Conservation (phyloP, 163 green algal genomes). For the Scenedesmus sp. region DNA sequence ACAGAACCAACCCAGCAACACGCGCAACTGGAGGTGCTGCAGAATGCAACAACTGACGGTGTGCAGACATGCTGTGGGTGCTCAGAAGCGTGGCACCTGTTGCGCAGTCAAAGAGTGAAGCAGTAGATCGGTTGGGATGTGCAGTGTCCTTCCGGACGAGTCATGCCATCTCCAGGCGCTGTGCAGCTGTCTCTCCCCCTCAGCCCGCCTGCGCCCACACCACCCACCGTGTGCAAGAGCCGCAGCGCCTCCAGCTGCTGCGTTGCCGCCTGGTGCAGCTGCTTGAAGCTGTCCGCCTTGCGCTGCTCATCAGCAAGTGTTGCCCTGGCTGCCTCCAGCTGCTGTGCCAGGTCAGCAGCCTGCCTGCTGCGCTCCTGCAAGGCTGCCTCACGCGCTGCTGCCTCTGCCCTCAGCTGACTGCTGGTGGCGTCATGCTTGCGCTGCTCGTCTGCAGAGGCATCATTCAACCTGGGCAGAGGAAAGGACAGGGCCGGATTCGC, state of each 20-base stretch:
- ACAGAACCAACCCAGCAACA: too few species aligned
- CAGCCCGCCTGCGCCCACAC: neutral
- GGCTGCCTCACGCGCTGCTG: conserved; percentile 1
- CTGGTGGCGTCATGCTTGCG: conserved; percentile 14
- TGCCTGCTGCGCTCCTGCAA: conserved; percentile 33
- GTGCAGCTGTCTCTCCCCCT: too few species aligned
- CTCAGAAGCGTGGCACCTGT: too few species aligned
- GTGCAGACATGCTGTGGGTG: too few species aligned
- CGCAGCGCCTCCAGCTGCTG: conserved; percentile 18
- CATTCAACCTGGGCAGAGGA: conserved; percentile 11
- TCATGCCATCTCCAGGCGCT: too few species aligned
- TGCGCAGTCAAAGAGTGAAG: too few species aligned
- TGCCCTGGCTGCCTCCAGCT: neutral
- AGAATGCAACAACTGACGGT: too few species aligned
- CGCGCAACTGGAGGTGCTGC: too few species aligned
- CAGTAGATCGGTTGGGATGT: too few species aligned
- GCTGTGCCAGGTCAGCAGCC: conserved; percentile 18
- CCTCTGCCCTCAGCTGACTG: neutral
- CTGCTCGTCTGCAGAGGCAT: neutral
- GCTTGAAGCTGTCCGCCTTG: neutral
- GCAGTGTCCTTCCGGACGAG: too few species aligned
- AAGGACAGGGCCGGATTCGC: neutral
- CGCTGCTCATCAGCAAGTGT: conserved; percentile 11
- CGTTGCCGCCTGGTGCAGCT: neutral
- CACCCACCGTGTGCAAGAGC: neutral